phyloP scores from a whole-genome alignment of 805 yeast genomes.

The Candida anglica region DNA sequence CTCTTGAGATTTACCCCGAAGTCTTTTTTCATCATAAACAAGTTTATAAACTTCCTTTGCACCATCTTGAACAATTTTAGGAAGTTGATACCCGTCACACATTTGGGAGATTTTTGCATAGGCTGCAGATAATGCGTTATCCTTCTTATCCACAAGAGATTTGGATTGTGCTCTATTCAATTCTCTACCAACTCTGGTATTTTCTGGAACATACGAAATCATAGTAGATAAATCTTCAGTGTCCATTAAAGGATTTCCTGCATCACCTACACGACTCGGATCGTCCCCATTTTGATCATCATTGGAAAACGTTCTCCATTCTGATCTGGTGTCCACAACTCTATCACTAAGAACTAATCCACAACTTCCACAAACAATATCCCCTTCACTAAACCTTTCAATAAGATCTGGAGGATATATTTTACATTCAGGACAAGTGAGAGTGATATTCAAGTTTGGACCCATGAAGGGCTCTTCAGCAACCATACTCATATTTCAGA shows the following conservation, averaged over 20 bases:
- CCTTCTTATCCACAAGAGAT: conserved; percentile 81
- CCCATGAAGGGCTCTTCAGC: conserved; percentile 44
- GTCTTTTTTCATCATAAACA: conserved; percentile 79
- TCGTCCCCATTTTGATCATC: conserved; percentile 98
- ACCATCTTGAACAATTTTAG: conserved; percentile 94
- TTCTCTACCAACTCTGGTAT: conserved; percentile 83
- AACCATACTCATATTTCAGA: neutral
- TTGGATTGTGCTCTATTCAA: conserved; percentile 85
- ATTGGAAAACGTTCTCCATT: conserved; percentile 97
- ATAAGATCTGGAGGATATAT: conserved; percentile 93
- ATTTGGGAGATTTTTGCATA: conserved; percentile 88
- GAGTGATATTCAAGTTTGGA: conserved; percentile 80
- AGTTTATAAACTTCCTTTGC: conserved; percentile 94
- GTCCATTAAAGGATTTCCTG: conserved; percentile 86
- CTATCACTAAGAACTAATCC: conserved; percentile 90
- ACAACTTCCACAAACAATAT: conserved; percentile 96
- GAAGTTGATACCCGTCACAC: conserved; percentile 95
- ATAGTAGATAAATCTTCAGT: conserved; percentile 89
- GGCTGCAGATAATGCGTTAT: conserved; percentile 82
- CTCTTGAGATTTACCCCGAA: conserved; percentile 89
- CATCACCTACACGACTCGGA: conserved; percentile 99
- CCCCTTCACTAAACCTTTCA: conserved; percentile 95
- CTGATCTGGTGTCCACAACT: conserved; percentile 91
- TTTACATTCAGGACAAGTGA: conserved; percentile 95
- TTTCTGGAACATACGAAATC: conserved; percentile 84